These are phyloP conservation scores for Chaetomium tenue DNA, from an alignment of 495 filamentous ascomycete genomes.

Conservation along the genomic window DNA sequence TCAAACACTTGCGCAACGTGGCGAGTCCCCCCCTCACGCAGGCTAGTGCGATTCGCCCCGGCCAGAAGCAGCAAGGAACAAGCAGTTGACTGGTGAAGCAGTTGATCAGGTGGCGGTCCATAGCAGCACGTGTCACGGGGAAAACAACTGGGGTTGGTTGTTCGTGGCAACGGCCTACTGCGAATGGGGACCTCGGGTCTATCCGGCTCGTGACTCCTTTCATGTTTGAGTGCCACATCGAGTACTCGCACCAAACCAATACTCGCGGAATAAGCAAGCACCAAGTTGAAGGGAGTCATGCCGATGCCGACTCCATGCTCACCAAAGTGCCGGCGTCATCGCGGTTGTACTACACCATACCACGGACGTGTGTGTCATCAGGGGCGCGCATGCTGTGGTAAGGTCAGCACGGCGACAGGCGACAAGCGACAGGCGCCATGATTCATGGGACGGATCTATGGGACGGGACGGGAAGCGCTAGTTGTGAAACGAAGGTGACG, in stretches of 20 bases:
- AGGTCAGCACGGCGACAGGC: neutral
- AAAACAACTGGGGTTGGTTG: neutral
- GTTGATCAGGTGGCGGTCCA: neutral
- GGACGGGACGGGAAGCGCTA: neutral
- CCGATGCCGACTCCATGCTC: neutral
- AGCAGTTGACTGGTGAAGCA: neutral
- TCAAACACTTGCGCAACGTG: neutral
- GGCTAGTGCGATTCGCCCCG: neutral
- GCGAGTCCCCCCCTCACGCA: neutral
- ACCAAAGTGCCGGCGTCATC: conserved; percentile 8
- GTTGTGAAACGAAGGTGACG: neutral
- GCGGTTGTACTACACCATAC: conserved; percentile 20
- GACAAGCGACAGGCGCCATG: neutral
- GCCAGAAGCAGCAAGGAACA: neutral
- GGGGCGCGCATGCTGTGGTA: neutral
- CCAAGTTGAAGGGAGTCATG: conserved; percentile 1
- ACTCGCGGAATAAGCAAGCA: neutral
- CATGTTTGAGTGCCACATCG: neutral
- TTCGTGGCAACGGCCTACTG: neutral
- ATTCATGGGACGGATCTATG: neutral
- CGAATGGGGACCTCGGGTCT: neutral
- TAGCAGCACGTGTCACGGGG: neutral
- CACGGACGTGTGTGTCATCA: neutral
- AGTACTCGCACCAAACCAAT: neutral
- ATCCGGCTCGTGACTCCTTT: neutral